Evolutionary conservation across 139 green algal species (phyloP).

Genomic region (Micromonas commoda): DNA sequence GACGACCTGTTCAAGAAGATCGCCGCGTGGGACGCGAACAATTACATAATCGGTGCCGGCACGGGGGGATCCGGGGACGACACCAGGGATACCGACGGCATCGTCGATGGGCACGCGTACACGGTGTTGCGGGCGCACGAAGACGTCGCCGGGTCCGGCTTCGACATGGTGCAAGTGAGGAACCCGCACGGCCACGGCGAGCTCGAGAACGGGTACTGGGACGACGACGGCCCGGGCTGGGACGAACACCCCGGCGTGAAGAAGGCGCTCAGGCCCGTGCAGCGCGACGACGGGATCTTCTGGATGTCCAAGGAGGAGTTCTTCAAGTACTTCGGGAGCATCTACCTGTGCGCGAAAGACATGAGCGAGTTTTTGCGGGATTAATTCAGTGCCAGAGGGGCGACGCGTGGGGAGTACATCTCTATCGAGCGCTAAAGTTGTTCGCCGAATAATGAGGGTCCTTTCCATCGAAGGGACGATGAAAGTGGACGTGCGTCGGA

Average conservation of each 20-base stretch:
- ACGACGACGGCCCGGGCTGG: not conserved
- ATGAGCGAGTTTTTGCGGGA: not conserved
- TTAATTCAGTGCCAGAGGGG: no score
- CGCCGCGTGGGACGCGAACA: not conserved
- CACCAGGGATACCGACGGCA: not conserved
- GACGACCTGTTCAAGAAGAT: not conserved
- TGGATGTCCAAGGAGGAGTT: not conserved
- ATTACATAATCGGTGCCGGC: not conserved
- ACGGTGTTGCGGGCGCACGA: not conserved
- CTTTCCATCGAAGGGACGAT: no score
- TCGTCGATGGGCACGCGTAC: not conserved
- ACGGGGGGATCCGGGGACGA: no score
- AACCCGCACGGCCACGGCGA: not conserved
- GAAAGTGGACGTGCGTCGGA: no score
- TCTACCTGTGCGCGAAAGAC: not conserved
- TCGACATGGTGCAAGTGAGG: not conserved
- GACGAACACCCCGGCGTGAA: not conserved
- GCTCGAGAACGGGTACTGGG: not conserved
- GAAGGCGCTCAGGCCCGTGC: not conserved
- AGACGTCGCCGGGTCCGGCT: not conserved
- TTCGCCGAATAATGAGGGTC: no score
- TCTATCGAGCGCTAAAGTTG: no score
- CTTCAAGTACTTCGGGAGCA: not conserved
- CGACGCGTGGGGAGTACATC: no score
- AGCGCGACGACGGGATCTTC: not conserved